phyloP scores from a whole-genome alignment of 1,139 yeast species.

The Candida sojae region DNA sequence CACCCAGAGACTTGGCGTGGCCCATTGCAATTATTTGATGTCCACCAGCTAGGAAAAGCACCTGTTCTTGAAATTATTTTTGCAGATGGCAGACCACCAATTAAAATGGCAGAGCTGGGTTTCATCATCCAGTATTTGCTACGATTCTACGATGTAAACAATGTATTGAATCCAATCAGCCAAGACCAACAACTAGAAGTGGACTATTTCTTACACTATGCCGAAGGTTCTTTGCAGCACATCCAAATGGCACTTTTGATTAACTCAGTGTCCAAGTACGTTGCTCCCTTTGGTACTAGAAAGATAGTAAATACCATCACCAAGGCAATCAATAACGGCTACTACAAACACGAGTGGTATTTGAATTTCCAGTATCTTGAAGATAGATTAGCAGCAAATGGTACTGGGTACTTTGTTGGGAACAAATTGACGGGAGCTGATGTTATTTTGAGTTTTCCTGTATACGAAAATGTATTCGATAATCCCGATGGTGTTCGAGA shows the following conservation, averaged over 20 bases:
- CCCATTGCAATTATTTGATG: slow-evolving; percentile 45
- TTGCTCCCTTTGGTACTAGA: slow-evolving; percentile 51
- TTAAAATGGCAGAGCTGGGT: slow-evolving; percentile 49
- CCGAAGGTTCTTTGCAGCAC: slow-evolving; percentile 61
- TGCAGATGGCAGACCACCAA: slow-evolving; percentile 41
- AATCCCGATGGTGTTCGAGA: slow-evolving; percentile 39
- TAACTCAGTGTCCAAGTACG: slow-evolving; percentile 35
- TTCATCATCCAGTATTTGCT: slow-evolving; percentile 47
- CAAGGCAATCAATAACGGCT: slow-evolving; percentile 43
- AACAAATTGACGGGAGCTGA: slow-evolving; percentile 62
- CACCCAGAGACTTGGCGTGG: slow-evolving; percentile 45
- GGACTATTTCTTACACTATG: slow-evolving; percentile 54
- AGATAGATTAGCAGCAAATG: slow-evolving; percentile 34
- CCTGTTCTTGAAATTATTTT: slow-evolving; percentile 53
- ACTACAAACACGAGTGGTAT: slow-evolving; percentile 44
- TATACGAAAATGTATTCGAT: slow-evolving; percentile 44
- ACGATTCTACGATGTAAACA: slow-evolving; percentile 38
- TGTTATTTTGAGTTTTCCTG: slow-evolving; percentile 50
- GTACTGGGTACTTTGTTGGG: slow-evolving; percentile 56
- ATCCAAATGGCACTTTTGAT: slow-evolving; percentile 42
- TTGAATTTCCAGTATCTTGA: slow-evolving; percentile 46
- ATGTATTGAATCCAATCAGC: slow-evolving; percentile 31
- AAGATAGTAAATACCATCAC: slow-evolving; percentile 41
- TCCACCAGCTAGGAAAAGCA: slow-evolving; percentile 59
- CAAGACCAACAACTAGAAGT: slow-evolving; percentile 39